A percentile compares a stretch with the other conserved stretches of the same genome.
Evolutionary conservation across 2,329 filamentous ascomycete species (phyloP).

Genomic region (Botryotinia narcissicola): DNA sequence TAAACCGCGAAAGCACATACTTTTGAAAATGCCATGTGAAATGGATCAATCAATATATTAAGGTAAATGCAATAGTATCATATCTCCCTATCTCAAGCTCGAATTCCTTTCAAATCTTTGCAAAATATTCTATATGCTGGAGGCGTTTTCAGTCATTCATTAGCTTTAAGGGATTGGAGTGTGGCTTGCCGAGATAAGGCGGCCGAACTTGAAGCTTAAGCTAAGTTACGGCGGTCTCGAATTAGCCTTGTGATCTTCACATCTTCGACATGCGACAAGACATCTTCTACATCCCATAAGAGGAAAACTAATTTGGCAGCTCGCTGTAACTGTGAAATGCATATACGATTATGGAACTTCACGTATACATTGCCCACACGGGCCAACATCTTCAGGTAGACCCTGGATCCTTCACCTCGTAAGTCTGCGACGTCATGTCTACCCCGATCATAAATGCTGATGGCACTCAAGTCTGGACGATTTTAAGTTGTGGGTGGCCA

Average conservation of each 20-base stretch:
- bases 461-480: constrained; percentile 66
- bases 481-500: constrained; percentile 76
- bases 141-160: background rate
- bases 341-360: constrained; percentile 69
- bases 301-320: constrained; percentile 28
- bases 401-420: constrained; percentile 72
- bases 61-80: background rate
- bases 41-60: background rate
- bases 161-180: background rate
- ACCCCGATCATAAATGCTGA: constrained; percentile 8
- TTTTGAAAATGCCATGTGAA: background rate
- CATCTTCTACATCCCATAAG: constrained; percentile 21
- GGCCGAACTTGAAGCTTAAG: background rate
- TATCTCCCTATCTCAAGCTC: background rate
- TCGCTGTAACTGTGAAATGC: constrained; percentile 34
- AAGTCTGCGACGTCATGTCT: constrained; percentile 40
- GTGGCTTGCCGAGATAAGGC: constrained; percentile 19
- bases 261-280: constrained; percentile 24
- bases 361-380: constrained; percentile 89
- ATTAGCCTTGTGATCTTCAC: constrained; percentile 27
- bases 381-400: constrained; percentile 83
- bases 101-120: background rate
- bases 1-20: background rate
- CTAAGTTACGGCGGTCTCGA: background rate
- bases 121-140: background rate